These are phyloP conservation scores for Botrytis sinoallii DNA, from an alignment of 2,329 filamentous ascomycete species.

Conservation along the genomic window DNA sequence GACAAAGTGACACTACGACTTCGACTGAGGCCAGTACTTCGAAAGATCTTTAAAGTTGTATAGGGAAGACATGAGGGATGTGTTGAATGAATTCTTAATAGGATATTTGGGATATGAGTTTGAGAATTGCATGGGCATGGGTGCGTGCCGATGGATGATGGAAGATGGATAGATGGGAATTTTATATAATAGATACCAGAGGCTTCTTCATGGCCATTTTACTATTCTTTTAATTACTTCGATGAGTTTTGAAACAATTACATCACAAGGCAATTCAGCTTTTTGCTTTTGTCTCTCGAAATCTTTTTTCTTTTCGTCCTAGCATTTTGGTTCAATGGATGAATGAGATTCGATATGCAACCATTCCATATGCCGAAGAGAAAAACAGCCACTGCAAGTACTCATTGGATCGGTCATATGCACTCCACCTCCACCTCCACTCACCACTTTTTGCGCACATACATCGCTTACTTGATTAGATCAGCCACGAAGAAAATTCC, in stretches of 20 bases:
- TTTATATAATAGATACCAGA: constrained; percentile 5
- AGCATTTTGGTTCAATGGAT: not conserved
- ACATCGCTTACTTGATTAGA: not conserved
- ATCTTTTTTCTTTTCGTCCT: not conserved
- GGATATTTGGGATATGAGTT: not conserved
- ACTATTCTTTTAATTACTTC: not conserved
- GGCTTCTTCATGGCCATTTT: not conserved
- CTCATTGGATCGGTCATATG: not conserved
- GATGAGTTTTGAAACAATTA: not conserved
- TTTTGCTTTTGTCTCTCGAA: not conserved
- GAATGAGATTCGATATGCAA: not conserved
- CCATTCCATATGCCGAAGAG: not conserved
- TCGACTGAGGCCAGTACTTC: not conserved
- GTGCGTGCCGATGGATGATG: not conserved
- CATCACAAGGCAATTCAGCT: not conserved
- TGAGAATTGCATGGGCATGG: constrained; percentile 3
- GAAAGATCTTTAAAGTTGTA: not conserved
- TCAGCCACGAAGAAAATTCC: not conserved
- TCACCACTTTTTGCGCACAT: not conserved
- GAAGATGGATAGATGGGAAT: not conserved
- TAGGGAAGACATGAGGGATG: not conserved
- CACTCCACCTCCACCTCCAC: not conserved
- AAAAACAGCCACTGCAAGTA: not conserved
- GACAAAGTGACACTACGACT: not conserved
- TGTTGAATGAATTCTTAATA: not conserved